Conservation (phyloP, 1,284 basidiomycete genomes). For the Rhodotorula sp. region DNA sequence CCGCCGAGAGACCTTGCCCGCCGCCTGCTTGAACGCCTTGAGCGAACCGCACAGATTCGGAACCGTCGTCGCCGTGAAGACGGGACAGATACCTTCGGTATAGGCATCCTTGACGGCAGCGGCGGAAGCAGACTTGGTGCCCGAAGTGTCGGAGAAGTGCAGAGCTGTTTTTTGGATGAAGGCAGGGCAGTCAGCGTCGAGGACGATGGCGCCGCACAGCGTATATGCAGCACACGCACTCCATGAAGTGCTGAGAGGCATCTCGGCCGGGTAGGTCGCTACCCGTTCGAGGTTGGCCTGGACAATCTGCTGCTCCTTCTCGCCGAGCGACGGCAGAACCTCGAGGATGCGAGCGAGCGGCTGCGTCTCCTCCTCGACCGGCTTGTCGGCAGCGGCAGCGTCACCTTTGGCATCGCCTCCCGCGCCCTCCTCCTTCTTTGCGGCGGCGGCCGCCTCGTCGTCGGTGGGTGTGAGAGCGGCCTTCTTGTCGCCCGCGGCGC, state of each 20-base stretch:
- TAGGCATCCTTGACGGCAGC: conserved; percentile 36
- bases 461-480: not conserved
- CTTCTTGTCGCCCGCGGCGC: conserved; percentile 4
- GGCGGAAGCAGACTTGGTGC: conserved; percentile 33
- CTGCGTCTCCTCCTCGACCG: conserved; percentile 5
- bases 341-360: conserved; percentile 25
- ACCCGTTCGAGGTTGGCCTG: conserved; percentile 30
- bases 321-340: conserved; percentile 11
- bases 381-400: not conserved
- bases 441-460: not conserved
- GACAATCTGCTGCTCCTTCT: conserved; percentile 21
- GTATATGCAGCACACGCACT: conserved; percentile 21
- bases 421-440: not conserved
- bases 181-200: no score
- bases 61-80: conserved; percentile 33
- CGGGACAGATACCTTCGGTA: conserved; percentile 31
- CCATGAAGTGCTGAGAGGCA: conserved; percentile 37
- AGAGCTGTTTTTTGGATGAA: conserved; percentile 20
- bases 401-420: not conserved
- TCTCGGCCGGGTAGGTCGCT: conserved; percentile 28
- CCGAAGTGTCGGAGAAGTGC: conserved; percentile 39
- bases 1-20: conserved; percentile 15
- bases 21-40: conserved; percentile 39
- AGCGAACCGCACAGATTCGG: conserved; percentile 28
- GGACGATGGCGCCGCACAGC: no score